Evolutionary conservation across 2,329 filamentous ascomycete genomes (phyloP), one percentile per base, ranked within the genome.

Genomic region (Zymoseptoria ardabiliae): DNA sequence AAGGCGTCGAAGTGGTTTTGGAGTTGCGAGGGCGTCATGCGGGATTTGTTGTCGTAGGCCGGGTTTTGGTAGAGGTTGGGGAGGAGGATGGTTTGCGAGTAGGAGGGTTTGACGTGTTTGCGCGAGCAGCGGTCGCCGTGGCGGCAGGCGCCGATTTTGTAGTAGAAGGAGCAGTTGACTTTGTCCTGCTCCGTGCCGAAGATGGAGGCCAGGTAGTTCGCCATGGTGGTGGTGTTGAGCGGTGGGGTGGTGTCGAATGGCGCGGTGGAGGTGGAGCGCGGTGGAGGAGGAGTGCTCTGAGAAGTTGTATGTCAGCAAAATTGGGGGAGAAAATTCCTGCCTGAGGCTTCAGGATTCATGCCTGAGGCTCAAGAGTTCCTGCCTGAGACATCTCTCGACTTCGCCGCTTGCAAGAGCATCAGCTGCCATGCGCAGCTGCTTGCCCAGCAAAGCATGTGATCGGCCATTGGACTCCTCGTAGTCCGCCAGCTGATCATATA

Each of bases 1-100:
- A 99, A 99, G 72, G 94, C 94, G 77, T 99, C 94, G 74, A 99
- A 99, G 83, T 99, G 94, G 80, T 96, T 96, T 78, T 97, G 93
- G 74, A 97, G 88, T 81, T 99, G 94, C 68, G 85, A 88, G 6
- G 91, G 80, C 79, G 96, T 97, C 89, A 99, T 96, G 79, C 94
- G 82, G 87, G 94, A 63, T 58, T 71, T 71, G 63, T 67, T 68
- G 76, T 97, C 92, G 84, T 96, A 96, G 64, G 91, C 91, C 10
- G 94, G 94, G 82, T 99, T 99, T 78, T 97, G 94, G 83, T 99
- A 99, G 69, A 99, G 89, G 77, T 96, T 97, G 53, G 94, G 94
- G 74, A 99, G 91, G 67, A 99, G 88, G 76, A 99, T 92, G 20
- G 94, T 99, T 78, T 99, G 94, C 65, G 85, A 89, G 84, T 99